Evolutionary conservation across 2,329 filamentous ascomycete genomes (phyloP).

Genomic region (Hypoxylon sp.): DNA sequence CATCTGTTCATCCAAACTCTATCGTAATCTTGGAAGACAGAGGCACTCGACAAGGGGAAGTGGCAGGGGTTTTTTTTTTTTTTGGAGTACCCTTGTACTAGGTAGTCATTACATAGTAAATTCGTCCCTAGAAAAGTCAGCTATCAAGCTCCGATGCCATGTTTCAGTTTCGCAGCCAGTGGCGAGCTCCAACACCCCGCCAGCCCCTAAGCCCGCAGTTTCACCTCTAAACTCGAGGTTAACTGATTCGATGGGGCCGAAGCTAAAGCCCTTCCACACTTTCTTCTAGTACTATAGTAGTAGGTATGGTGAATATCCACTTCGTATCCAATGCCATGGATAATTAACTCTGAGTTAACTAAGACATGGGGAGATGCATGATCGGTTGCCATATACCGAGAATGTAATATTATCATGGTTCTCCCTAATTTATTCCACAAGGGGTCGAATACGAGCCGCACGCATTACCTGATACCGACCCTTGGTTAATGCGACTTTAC

Average conservation of each 20-base stretch:
- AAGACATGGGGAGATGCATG: slow-evolving; percentile 28
- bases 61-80: slow-evolving; percentile 22
- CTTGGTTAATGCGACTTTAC: slow-evolving; percentile 46
- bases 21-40: slow-evolving; percentile 14
- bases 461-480: slow-evolving; percentile 51
- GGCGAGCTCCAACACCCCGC: slow-evolving; percentile 16
- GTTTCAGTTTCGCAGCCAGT: slow-evolving; percentile 36
- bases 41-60: background rate
- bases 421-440: slow-evolving; percentile 31
- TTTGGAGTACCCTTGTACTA: slow-evolving; percentile 21
- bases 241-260: background rate
- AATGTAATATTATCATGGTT: slow-evolving; percentile 21
- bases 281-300: slow-evolving; percentile 13
- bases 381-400: slow-evolving; percentile 35
- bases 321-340: slow-evolving; percentile 9
- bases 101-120: background rate
- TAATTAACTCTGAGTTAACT: slow-evolving; percentile 14
- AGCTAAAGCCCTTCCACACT: slow-evolving; percentile 2
- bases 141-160: slow-evolving; percentile 13
- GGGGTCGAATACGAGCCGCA: slow-evolving; percentile 43
- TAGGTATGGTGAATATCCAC: slow-evolving; percentile 16
- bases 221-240: slow-evolving; percentile 9
- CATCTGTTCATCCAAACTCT: slow-evolving; percentile 35
- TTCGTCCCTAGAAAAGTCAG: slow-evolving; percentile 12
- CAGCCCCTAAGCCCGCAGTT: slow-evolving; percentile 26